A percentile compares a stretch with the other conserved stretches of the same genome.
These are phyloP conservation scores for Amyloporia xantha DNA, from an alignment of 768 basidiomycete genomes.

Conservation along the genomic window DNA sequence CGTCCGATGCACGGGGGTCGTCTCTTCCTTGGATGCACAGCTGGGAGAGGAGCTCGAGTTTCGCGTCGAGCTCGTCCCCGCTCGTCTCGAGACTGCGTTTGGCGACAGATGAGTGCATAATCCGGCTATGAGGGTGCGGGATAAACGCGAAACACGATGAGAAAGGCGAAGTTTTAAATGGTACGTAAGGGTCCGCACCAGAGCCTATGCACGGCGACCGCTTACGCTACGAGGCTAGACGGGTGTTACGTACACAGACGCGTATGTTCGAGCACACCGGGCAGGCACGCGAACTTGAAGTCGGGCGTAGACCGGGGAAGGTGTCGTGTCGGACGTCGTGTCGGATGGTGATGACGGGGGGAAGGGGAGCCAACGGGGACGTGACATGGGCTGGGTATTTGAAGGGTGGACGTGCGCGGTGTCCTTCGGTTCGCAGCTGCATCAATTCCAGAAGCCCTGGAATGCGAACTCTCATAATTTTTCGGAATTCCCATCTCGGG, in stretches of 20 bases:
- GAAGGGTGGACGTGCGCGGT: conserved; percentile 1
- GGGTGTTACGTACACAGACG: no score
- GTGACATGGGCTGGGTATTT: conserved; percentile 2
- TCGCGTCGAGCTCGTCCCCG: conserved; percentile 14
- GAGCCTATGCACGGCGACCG: no score
- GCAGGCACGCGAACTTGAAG: no score
- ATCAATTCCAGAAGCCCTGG: conserved; percentile 7
- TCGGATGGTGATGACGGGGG: neutral
- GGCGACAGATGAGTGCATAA: conserved; percentile 9
- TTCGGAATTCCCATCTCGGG: neutral
- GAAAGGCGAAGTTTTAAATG: no score
- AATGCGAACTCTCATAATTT: neutral
- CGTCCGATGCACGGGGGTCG: conserved; percentile 4
- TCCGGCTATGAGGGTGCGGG: no score
- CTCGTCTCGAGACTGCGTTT: conserved; percentile 7
- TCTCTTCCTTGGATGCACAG: conserved; percentile 9
- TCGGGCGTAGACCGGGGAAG: no score
- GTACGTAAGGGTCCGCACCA: no score
- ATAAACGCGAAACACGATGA: neutral
- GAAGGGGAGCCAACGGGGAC: neutral
- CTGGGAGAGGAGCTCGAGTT: conserved; percentile 17
- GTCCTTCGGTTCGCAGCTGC: neutral
- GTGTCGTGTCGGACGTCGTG: conserved; percentile 2
- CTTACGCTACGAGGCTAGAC: no score
- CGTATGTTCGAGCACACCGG: no score